These are phyloP conservation scores for Russula earlei DNA, from an alignment of 768 basidiomycete genomes.

Conservation along the genomic window DNA sequence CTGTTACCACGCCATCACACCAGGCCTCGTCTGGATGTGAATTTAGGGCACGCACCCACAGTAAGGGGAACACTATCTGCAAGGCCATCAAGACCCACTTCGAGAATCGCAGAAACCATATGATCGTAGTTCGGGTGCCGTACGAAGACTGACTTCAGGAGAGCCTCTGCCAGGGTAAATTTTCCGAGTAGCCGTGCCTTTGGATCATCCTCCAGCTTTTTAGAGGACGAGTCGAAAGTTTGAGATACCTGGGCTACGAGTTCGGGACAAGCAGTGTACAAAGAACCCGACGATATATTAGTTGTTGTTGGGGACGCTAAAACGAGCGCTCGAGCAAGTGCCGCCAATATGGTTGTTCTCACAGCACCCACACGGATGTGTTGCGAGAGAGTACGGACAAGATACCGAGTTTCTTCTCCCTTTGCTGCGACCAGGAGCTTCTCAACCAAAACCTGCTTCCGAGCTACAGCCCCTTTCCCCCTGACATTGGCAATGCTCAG, in stretches of 20 bases:
- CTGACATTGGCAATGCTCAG: conserved; percentile 57
- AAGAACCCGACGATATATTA: conserved; percentile 21
- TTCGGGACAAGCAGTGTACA: conserved; percentile 27
- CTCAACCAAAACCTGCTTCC: conserved; percentile 72
- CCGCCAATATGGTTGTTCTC: conserved; percentile 68
- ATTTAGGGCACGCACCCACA: conserved; percentile 43
- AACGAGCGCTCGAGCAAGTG: conserved; percentile 70
- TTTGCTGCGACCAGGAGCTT: conserved; percentile 73
- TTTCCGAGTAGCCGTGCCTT: conserved; percentile 32
- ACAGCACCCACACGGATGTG: conserved; percentile 87
- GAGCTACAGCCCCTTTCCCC: conserved; percentile 66
- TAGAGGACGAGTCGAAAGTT: conserved; percentile 22
- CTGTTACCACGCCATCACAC: conserved; percentile 28
- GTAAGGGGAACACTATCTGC: conserved; percentile 52
- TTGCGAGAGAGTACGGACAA: conserved; percentile 63
- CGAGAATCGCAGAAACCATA: conserved; percentile 51
- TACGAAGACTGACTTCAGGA: conserved; percentile 65
- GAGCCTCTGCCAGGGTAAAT: conserved; percentile 49
- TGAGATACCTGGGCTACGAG: conserved; percentile 25
- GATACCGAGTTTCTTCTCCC: conserved; percentile 82
- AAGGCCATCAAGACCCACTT: conserved; percentile 52
- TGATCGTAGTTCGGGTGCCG: conserved; percentile 71
- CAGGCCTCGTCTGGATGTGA: neutral
- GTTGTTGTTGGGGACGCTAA: conserved; percentile 37
- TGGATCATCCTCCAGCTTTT: conserved; percentile 25